Base-by-base conservation (phyloP, 371 early-diverging fungal species). In the Coemansia sp. region DNA sequence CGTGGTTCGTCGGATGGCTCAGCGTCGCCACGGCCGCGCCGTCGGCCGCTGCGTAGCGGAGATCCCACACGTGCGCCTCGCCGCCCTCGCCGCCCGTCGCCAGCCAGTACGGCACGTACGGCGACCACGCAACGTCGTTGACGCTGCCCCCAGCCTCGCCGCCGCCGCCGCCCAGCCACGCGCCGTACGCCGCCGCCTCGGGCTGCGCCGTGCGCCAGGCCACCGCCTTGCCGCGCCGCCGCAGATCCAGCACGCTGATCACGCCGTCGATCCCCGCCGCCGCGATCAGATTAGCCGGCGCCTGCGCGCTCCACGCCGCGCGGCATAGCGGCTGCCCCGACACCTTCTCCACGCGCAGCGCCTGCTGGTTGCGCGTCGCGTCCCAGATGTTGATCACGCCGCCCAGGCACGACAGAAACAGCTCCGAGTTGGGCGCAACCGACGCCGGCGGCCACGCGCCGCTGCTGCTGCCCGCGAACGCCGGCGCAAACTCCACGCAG, bases 71-170 rank as follows among this genome's bases (percentile, higher is more conserved):
- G 35, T 87, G 85, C 6, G 86, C 87, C 0, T 80, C 67, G 0
- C 85, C 81, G 63, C 85, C 87, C 43, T 86, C 88, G 53, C 90
- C 88, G 52, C 72, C 81, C 11, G 84, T 82, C 0, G 91, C 91
- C 43, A 93, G 59, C 92, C 90, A 91, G 63, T 90, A 89, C 5
- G 93, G 92, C 53, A 91, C 79, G 61, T 89, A 90, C 10, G 91
- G 87, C 63, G 82, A 88, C 78, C 90, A 90, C 41, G 83, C 66
- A 4, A 86, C 80, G 43, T 86, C 84, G 5, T 77, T 82, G 9
- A 90, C 81, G 5, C 47, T 33, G 12, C 59, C 57, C n/a, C 45
- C 50, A 30, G 9, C 43, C 42, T 52, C 30, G 36, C 39, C 26
- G 34, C 57, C 61, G 57, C 51, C 56, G 7, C 50, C 65, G 55